phyloP scores from a whole-genome alignment of 164 flowering plant genomes.

The Euptelea pleiosperma region DNA sequence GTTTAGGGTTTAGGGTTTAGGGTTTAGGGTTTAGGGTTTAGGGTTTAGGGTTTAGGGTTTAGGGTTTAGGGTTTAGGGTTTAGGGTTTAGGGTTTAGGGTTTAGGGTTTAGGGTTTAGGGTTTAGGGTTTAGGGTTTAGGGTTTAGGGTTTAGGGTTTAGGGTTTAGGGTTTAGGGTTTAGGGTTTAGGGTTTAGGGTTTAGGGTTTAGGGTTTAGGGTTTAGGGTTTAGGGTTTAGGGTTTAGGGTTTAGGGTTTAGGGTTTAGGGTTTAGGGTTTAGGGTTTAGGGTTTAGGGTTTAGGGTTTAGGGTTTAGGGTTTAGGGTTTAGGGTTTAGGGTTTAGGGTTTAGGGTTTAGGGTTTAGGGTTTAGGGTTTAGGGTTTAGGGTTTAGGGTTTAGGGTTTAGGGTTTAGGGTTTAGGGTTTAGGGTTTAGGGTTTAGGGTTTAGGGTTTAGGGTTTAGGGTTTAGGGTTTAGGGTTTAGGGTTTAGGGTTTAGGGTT shows the following conservation, averaged over 20 bases:
- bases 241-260: slow-evolving; percentile 11
- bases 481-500: slow-evolving; percentile 10
- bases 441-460: slow-evolving; percentile 19
- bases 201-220: slow-evolving; percentile 14
- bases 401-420: slow-evolving; percentile 16
- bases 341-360: slow-evolving; percentile 16
- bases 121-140: slow-evolving; percentile 14
- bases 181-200: slow-evolving; percentile 12
- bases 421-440: slow-evolving; percentile 20
- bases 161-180: slow-evolving; percentile 19
- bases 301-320: slow-evolving; percentile 14
- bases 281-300: slow-evolving; percentile 6
- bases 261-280: slow-evolving; percentile 9
- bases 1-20: slow-evolving; percentile 19
- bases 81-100: slow-evolving; percentile 15
- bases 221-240: slow-evolving; percentile 19
- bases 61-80: slow-evolving; percentile 19
- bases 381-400: slow-evolving; percentile 19
- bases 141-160: slow-evolving; percentile 19
- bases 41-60: slow-evolving; percentile 17
- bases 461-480: background rate
- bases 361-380: slow-evolving; percentile 16
- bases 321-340: slow-evolving; percentile 14
- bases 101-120: slow-evolving; percentile 14
- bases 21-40: slow-evolving; percentile 21